phyloP scores from a whole-genome alignment of 441 rosid genomes.

The Bocquillonia castaneifolia region DNA sequence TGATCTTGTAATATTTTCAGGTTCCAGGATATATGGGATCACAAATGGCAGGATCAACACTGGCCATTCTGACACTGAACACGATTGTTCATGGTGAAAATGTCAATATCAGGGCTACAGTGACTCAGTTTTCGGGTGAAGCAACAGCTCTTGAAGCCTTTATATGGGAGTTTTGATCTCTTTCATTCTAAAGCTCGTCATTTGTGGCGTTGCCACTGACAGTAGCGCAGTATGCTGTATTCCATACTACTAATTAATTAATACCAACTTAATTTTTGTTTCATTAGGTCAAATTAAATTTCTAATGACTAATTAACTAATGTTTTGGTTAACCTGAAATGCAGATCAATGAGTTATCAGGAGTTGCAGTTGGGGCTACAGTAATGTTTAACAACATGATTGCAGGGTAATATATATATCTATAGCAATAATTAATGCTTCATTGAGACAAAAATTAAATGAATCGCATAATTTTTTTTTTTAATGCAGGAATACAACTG shows the following conservation, averaged over 20 bases:
- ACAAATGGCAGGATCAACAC: conserved; percentile 5
- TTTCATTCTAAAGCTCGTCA: conserved; percentile 12
- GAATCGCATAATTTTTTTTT: no score
- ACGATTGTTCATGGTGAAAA: background rate
- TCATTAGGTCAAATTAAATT: no score
- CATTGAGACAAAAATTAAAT: no score
- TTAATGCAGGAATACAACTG: conserved; percentile 1
- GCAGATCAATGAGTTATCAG: conserved; percentile 9
- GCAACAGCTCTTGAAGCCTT: background rate
- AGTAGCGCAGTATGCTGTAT: background rate
- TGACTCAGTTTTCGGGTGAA: background rate
- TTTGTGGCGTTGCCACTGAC: conserved; percentile 18
- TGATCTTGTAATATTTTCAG: background rate
- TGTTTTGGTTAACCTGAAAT: background rate
- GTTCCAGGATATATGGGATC: conserved; percentile 3
- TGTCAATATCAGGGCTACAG: background rate
- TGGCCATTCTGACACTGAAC: background rate
- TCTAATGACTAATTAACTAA: no score
- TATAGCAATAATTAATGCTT: no score
- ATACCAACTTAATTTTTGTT: no score
- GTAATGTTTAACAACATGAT: background rate
- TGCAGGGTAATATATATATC: conserved; percentile 9
- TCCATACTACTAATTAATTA: no score
- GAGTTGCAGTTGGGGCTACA: conserved; percentile 10
- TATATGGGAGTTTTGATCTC: conserved; percentile 3